A percentile compares a stretch with the other conserved stretches of the same genome.
phyloP scores from a whole-genome alignment of 345 rosid species.

The Citrus sinensis region DVS_A1.0 CM039161.1:2672501-2673000 shows the following conservation, averaged over 20 bases:
- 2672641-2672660: neutral
- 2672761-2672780: neutral
- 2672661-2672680: constrained; percentile 1
- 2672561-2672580: neutral
- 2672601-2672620: neutral
- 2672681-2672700: neutral
- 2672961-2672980: constrained; percentile 59
- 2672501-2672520: constrained; percentile 21
- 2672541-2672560: no score
- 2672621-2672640: neutral
- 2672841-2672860: constrained; percentile 58
- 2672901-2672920: constrained; percentile 52
- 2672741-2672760: neutral
- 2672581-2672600: neutral
- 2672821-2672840: constrained; percentile 55
- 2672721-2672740: neutral
- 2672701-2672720: neutral
- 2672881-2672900: constrained; percentile 34
- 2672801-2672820: constrained; percentile 3
- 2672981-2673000: constrained; percentile 39
- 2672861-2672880: constrained; percentile 37
- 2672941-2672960: constrained; percentile 60
- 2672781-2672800: neutral
- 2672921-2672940: constrained; percentile 56
- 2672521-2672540: neutral